Evolutionary conservation across 2,329 filamentous ascomycete genomes (phyloP), one percentile per base, ranked within the genome.

Genomic region (Blastomyces gilchristii): DNA sequence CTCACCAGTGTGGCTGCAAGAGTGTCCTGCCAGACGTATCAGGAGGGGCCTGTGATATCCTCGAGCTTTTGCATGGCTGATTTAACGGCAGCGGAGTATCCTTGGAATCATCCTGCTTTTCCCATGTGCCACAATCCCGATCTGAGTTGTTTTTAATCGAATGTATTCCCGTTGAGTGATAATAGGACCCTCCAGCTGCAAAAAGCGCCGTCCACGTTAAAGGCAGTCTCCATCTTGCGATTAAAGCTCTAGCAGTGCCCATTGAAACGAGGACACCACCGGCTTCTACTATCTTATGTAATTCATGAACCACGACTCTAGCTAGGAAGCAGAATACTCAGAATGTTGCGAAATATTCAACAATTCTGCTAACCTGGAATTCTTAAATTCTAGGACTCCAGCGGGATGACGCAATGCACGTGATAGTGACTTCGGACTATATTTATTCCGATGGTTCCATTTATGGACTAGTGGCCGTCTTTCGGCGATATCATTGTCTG

Each of bases 191-290:
- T 63, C 71, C 70, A 53, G 65, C 61, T 22, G 66, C 65, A 45
- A 71, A 62, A 58, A 72, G 68, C 39, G 71, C 67, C 41, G 75
- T 66, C 47, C 71, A 70, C 57, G 70, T 72, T 31, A 75, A 72
- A 59, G 74, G 71, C 56, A 74, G 69, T 52, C 73, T 71, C 74
- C 75, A 76, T 61, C 70, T 71, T 60, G 75, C 63, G 60, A 71
- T 69, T 60, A 71, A 67, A 61, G 69, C 65, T 66, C 68, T 72
- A 60, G 72, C 68, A 67, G 70, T 70, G 65, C 71, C 71, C 75
- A 77, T 77, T 66, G 66, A 71, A 54, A 64, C 56, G 56, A 64
- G 68, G 67, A 67, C 60, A 67, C 65, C 58, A 66, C 68, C 66
- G 63, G 69, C 49, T 37, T 63, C 49, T 43, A 37, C 34, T n/a